Evolutionary conservation across 169 alveolate genomes (phyloP), one percentile per base, ranked within the genome.

Genomic region (Plasmodium yoelii): DNA sequence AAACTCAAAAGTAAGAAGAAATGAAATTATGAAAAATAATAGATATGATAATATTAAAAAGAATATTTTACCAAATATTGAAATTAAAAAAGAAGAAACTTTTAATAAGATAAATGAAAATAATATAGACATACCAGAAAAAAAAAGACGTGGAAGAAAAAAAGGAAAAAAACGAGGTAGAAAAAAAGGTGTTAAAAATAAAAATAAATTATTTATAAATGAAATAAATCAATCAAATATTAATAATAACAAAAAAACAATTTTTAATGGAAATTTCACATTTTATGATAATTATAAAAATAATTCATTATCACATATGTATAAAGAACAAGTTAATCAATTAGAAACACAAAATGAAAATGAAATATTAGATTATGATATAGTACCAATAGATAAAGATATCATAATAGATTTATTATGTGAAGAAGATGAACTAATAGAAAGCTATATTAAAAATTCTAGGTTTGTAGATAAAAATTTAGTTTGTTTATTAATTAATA

Each of bases 371-470:
- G 51, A 39, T 1, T 55, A 22, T 18, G 90, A 68, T 5, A 6
- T 42, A 18, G 70, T 82, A 9, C 84, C 90, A 2, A 82, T 82
- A 18, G 90, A 82, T 82, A 82, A 82, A 26, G 90, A 82, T 49
- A 82, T 82, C 2, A 68, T 82, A 19, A 68, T 82, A 5, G 90
- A 82, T 67, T 39, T 82, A 60, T 49, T 82, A 55, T 82, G 90
- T 24, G 90, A 82, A 67, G 90, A 82, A 34, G 90, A 82, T 22
- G 69, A 82, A 13, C 34, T 68, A 44, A 61, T 82, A 53, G 90
- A 82, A 19, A 69, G 84, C 12, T 65, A 68, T 28, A 82, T 82
- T 8, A 82, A 82, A 28, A 55, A 82, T 12, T 69, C 90, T 10
- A 49, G 61, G 18, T 82, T 82, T 68, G 90, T 82, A 3, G 84